Base-by-base conservation (phyloP, 108 stramenopile species). In the Nitzschia sp. region DNA sequence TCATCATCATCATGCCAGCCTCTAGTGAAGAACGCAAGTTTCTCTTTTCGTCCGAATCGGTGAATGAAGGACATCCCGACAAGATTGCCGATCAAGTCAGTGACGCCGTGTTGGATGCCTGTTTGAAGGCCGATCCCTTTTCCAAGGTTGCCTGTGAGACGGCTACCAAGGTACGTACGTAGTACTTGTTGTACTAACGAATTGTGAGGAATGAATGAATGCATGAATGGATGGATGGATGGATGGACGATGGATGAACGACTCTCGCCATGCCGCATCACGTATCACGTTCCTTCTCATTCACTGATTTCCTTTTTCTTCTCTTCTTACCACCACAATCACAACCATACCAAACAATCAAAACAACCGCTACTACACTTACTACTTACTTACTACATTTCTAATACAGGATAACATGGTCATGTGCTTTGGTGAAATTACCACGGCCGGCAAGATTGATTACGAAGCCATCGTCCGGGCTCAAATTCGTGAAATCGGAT, bases 321-420 rank as follows among this genome's bases (percentile, higher is more conserved):
- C n/a, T n/a, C n/a, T n/a, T n/a, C n/a, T n/a, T n/a, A n/a, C n/a
- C n/a, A n/a, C n/a, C n/a, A n/a, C n/a, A n/a, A n/a, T n/a, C n/a
- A n/a, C n/a, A n/a, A n/a, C n/a, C n/a, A n/a, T n/a, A n/a, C n/a
- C n/a, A n/a, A n/a, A n/a, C n/a, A n/a, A n/a, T n/a, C n/a, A n/a
- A n/a, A n/a, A n/a, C n/a, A n/a, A n/a, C n/a, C n/a, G n/a, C n/a
- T n/a, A n/a, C n/a, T n/a, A n/a, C n/a, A n/a, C n/a, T n/a, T n/a
- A n/a, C n/a, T n/a, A n/a, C n/a, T n/a, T n/a, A n/a, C n/a, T n/a
- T n/a, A n/a, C n/a, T n/a, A n/a, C n/a, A n/a, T n/a, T n/a, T n/a
- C n/a, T n/a, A n/a, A n/a, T n/a, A n/a, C n/a, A n/a, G 90, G 96
- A 96, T 56, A 96, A 96, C 90, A 98, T 98, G 97, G 96, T 98